These are phyloP conservation scores for Lactarius akahatsu DNA, from an alignment of 768 basidiomycete genomes.

Conservation along the genomic window DNA sequence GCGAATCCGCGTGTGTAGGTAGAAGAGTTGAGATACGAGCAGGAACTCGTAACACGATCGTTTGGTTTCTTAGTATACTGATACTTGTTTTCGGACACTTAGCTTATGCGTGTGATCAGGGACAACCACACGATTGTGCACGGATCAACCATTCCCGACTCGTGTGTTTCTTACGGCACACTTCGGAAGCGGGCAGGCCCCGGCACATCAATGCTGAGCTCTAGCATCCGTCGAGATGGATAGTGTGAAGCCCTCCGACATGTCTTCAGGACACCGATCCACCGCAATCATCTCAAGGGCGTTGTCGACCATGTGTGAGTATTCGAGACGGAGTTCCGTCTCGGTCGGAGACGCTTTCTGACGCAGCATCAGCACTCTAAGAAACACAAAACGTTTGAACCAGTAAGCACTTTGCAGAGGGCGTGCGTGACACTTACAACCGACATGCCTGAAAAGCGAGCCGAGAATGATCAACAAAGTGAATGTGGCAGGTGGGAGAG, in stretches of 20 bases:
- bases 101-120: no score
- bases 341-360: constrained; percentile 23
- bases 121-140: neutral
- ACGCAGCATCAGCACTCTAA: constrained; percentile 27
- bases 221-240: neutral
- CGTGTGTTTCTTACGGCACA: neutral
- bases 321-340: constrained; percentile 5
- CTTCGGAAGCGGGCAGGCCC: neutral
- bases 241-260: neutral
- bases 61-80: no score
- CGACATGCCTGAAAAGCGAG: constrained; percentile 18
- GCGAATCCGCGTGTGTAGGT: no score
- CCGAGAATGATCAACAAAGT: neutral
- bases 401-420: neutral
- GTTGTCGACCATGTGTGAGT: constrained; percentile 18
- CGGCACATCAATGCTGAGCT: neutral
- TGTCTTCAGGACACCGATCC: neutral
- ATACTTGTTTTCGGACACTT: no score
- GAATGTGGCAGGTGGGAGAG: neutral
- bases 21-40: no score
- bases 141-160: neutral
- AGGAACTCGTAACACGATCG: neutral
- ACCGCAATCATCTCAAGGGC: constrained; percentile 22
- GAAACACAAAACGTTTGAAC: neutral
- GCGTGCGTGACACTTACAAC: constrained; percentile 16